phyloP scores from a whole-genome alignment of 164 flowering plant species.

The Pachysandra terminalis region DNA sequence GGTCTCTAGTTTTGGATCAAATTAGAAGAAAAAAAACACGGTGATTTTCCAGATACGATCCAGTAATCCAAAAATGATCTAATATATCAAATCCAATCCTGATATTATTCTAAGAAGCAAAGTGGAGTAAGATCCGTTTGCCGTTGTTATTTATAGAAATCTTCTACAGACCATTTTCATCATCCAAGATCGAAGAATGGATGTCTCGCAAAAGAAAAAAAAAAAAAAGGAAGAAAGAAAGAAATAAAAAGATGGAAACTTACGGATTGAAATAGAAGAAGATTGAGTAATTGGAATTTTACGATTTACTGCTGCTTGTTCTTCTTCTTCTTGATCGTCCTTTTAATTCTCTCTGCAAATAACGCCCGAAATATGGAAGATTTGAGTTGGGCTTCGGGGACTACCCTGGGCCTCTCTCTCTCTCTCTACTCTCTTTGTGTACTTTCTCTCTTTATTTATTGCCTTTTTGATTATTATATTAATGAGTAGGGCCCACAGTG shows the following conservation, averaged over 20 bases:
- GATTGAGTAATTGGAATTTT: slow-evolving; percentile 30
- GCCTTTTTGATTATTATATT: background rate
- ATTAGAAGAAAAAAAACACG: slow-evolving; percentile 6
- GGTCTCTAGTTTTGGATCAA: slow-evolving; percentile 2
- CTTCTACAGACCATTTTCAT: background rate
- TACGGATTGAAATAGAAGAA: slow-evolving; percentile 42
- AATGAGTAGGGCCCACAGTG: slow-evolving; percentile 5
- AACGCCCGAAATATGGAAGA: slow-evolving; percentile 23
- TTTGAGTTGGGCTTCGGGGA: slow-evolving; percentile 22
- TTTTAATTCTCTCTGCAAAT: slow-evolving; percentile 38
- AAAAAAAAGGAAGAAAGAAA: too few relatives aligned
- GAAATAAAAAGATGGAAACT: slow-evolving; percentile 22
- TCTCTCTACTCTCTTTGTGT: too few relatives aligned
- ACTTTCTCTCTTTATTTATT: too few relatives aligned
- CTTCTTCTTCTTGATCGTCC: slow-evolving; percentile 21
- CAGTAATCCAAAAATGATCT: background rate
- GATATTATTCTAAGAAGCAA: background rate
- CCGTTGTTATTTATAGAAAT: background rate
- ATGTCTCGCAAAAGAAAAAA: background rate
- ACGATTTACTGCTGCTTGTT: slow-evolving; percentile 10
- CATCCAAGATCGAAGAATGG: background rate
- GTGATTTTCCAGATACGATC: background rate
- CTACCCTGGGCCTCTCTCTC: slow-evolving; percentile 15
- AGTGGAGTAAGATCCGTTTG: slow-evolving; percentile 7
- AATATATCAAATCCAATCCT: slow-evolving; percentile 1